Evolutionary conservation across 495 filamentous ascomycete species (phyloP).

Genomic region (Thermothielavioides terrestris): DNA sequence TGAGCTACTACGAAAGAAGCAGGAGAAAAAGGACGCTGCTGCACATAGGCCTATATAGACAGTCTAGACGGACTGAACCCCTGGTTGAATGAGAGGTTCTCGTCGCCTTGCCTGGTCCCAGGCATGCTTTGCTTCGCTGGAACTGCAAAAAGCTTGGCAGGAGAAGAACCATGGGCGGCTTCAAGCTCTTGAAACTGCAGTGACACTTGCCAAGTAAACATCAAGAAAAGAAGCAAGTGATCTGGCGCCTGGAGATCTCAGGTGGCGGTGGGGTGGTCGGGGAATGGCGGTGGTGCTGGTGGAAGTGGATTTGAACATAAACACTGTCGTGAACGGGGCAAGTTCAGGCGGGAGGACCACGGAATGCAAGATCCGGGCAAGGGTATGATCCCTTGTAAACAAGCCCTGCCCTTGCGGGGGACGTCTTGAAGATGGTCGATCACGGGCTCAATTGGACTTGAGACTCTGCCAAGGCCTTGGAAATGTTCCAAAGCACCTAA

Average conservation of each 20-base stretch:
- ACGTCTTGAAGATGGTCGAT: constrained; percentile 2
- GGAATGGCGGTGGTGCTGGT: neutral
- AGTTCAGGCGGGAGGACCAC: constrained; percentile 16
- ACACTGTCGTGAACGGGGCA: constrained; percentile 9
- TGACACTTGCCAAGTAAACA: constrained; percentile 15
- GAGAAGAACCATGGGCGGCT: constrained; percentile 6
- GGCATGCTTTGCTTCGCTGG: constrained; percentile 5
- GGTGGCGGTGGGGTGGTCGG: neutral
- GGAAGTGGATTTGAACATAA: constrained; percentile 1
- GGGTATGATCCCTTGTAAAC: neutral
- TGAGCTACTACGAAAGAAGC: constrained; percentile 19
- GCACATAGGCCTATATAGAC: constrained; percentile 26
- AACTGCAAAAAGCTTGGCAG: constrained; percentile 17
- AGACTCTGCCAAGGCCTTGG: constrained; percentile 31
- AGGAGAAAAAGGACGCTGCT: constrained; percentile 1
- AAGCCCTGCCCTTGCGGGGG: neutral
- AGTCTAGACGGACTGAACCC: neutral
- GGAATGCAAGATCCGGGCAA: neutral
- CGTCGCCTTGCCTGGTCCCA: neutral
- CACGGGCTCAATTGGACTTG: constrained; percentile 28
- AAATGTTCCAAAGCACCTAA: constrained; percentile 19
- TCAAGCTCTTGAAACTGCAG: constrained; percentile 22
- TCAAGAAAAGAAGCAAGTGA: neutral
- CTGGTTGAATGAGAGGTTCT: neutral
- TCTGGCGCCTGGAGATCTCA: neutral